Conservation (phyloP, 345 rosid species). For the Melaleuca alternifolia region DNA sequence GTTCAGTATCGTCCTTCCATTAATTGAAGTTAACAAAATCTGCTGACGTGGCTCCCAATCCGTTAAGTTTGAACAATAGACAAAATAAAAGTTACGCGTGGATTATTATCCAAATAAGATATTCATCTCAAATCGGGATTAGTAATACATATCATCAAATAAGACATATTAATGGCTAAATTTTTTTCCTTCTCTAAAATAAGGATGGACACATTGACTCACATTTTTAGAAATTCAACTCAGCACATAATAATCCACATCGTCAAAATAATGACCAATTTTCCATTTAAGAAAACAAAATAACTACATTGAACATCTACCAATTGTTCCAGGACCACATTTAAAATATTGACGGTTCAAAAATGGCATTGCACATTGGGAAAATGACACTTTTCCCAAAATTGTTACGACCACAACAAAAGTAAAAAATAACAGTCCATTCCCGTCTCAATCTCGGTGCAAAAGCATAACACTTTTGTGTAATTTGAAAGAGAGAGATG, state of each 20-base stretch:
- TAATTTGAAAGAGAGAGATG: background rate
- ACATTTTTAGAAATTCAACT: background rate
- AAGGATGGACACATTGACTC: background rate
- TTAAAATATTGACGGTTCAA: background rate
- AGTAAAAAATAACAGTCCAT: background rate
- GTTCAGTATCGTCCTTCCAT: background rate
- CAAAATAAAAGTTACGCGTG: background rate
- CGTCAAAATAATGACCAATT: background rate
- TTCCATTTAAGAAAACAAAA: background rate
- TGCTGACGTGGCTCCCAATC: background rate
- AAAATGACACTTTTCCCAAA: background rate
- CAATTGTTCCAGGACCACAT: background rate
- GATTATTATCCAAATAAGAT: background rate
- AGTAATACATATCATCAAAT: background rate
- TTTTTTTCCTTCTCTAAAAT: background rate
- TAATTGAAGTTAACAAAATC: background rate
- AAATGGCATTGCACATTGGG: background rate
- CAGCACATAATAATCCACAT: background rate
- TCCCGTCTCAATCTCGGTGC: background rate
- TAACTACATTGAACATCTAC: background rate
- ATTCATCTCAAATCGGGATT: background rate
- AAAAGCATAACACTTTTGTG: background rate
- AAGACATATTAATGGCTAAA: background rate
- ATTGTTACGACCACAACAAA: background rate
- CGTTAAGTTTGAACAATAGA: background rate